These are phyloP conservation scores for Salix brachista DNA, from an alignment of 345 rosid genomes.

Conservation along the genomic window DNA sequence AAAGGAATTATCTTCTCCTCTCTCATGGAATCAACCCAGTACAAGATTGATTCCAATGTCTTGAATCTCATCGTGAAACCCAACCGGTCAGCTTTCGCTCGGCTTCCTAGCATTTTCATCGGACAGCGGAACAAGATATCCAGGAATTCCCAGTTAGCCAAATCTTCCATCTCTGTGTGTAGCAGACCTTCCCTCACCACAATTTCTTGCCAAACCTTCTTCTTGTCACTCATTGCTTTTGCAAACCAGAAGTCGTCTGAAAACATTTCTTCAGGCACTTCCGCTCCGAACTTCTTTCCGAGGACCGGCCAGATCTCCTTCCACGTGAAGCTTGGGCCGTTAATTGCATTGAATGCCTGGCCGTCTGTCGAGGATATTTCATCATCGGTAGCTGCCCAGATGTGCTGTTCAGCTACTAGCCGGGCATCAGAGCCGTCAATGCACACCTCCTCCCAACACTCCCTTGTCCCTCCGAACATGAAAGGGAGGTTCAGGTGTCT, in stretches of 20 bases:
- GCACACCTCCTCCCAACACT: constrained; percentile 78
- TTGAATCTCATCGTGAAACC: constrained; percentile 61
- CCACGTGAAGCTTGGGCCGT: constrained; percentile 74
- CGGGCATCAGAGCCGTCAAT: constrained; percentile 72
- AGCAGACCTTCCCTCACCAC: constrained; percentile 48
- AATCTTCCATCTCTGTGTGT: constrained; percentile 54
- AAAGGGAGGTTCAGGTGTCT: constrained; percentile 63
- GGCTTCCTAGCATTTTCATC: constrained; percentile 55
- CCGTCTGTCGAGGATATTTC: constrained; percentile 36
- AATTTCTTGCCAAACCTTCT: constrained; percentile 59
- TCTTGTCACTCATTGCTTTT: constrained; percentile 47
- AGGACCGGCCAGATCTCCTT: constrained; percentile 70
- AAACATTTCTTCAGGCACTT: constrained; percentile 41
- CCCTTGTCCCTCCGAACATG: constrained; percentile 78
- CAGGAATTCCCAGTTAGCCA: constrained; percentile 80
- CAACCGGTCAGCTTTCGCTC: constrained; percentile 55
- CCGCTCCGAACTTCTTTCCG: constrained; percentile 52
- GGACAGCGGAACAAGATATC: constrained; percentile 73
- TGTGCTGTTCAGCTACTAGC: constrained; percentile 72
- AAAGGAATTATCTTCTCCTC: constrained; percentile 54
- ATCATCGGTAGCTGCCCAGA: constrained; percentile 65
- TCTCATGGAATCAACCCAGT: constrained; percentile 77
- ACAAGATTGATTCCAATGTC: constrained; percentile 58
- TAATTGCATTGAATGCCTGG: constrained; percentile 64
- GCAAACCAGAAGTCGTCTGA: constrained; percentile 44